Conservation (phyloP, 2,329 filamentous ascomycete species). For the Curvularia spicifera region DNA sequence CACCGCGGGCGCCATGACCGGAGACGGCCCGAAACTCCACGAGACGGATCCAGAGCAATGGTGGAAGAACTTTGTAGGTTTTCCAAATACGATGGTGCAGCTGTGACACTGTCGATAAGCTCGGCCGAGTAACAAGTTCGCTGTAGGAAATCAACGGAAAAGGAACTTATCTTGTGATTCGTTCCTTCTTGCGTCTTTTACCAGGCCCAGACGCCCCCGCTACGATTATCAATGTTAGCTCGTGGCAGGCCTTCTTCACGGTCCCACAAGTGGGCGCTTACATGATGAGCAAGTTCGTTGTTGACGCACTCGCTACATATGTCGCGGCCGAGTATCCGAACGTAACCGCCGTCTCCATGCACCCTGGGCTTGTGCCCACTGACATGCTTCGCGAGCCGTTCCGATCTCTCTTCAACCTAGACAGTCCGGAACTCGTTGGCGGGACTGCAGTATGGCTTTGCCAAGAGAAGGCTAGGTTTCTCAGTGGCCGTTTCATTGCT, state of each 20-base stretch:
- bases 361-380: slow-evolving; percentile 25
- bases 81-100: background rate
- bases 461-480: slow-evolving; percentile 32
- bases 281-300: slow-evolving; percentile 19
- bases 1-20: slow-evolving; percentile 20
- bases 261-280: slow-evolving; percentile 20
- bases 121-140: background rate
- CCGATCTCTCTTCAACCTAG: slow-evolving; percentile 18
- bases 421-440: slow-evolving; percentile 39
- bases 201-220: slow-evolving; percentile 24
- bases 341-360: slow-evolving; percentile 23
- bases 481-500: slow-evolving; percentile 36
- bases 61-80: slow-evolving; percentile 30
- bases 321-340: slow-evolving; percentile 26
- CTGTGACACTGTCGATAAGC: background rate
- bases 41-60: slow-evolving; percentile 25
- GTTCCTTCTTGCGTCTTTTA: slow-evolving; percentile 37
- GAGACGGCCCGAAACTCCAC: slow-evolving; percentile 22
- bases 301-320: slow-evolving; percentile 18
- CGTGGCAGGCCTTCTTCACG: slow-evolving; percentile 18
- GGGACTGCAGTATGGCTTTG: slow-evolving; percentile 36
- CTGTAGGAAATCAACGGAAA: slow-evolving; percentile 44
- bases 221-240: slow-evolving; percentile 29
- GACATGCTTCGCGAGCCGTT: slow-evolving; percentile 26
- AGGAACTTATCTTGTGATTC: slow-evolving; percentile 42